phyloP scores from a whole-genome alignment of 371 early-diverging fungal genomes.

The Funneliformis caledonium region DNA sequence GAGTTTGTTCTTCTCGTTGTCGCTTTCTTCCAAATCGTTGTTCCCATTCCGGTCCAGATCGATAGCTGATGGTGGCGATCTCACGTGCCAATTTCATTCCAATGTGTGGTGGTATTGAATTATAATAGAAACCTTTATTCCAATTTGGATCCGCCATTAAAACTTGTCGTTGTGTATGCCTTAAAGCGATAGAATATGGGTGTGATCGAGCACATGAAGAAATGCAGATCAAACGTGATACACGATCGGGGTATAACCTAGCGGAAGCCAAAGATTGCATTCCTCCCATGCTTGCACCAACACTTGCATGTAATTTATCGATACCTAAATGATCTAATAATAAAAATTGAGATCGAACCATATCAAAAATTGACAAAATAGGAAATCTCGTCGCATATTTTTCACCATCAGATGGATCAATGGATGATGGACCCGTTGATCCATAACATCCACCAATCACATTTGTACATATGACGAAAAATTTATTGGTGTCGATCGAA shows the following conservation, averaged over 20 bases:
- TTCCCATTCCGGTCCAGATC: constrained; percentile 98
- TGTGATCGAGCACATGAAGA: constrained; percentile 94
- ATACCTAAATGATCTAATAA: constrained; percentile 85
- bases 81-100: constrained; percentile 96
- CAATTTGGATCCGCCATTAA: constrained; percentile 96
- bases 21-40: constrained; percentile 89
- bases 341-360: constrained; percentile 91
- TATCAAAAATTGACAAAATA: constrained; percentile 90
- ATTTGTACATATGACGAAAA: constrained; percentile 88
- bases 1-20: constrained; percentile 69
- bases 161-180: constrained; percentile 90
- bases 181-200: constrained; percentile 93
- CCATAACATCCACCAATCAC: constrained; percentile 90
- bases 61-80: constrained; percentile 87
- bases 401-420: constrained; percentile 71
- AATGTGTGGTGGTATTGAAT: constrained; percentile 86
- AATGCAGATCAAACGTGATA: constrained; percentile 80
- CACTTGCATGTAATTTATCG: constrained; percentile 81
- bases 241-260: constrained; percentile 80
- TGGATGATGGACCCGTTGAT: constrained; percentile 83
- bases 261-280: constrained; percentile 94
- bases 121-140: constrained; percentile 92
- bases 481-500: constrained; percentile 84
- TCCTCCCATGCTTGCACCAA: constrained; percentile 95
- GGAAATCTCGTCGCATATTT: constrained; percentile 93